Evolutionary conservation across 1,284 basidiomycete species (phyloP), one percentile per base, ranked within the genome.

Genomic region (Neolentinus lepideus): DNA sequence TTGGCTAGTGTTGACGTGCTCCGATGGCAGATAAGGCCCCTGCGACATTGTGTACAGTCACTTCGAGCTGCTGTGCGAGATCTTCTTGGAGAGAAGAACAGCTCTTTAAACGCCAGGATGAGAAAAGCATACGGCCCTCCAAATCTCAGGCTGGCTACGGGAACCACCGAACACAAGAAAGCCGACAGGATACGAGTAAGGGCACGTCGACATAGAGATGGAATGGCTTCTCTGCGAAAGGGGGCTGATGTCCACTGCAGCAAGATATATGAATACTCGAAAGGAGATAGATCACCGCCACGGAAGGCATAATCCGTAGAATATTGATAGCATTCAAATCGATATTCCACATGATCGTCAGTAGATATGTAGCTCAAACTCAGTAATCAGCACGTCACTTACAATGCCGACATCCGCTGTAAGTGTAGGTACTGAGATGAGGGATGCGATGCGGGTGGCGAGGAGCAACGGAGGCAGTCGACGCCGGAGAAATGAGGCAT

Each of bases 81-180:
- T 69, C 75, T 50, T 74, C 72, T 58, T 80, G 76, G 0, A 74
- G 73, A 72, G 61, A 80, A 79, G 36, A 77, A 71, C 6, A 79
- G 70, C 57, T 78, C 77, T 58, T 79, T 78, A 26, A 79, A 58
- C 1, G 74, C 70, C 3, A 79, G 65, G 2, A 74, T 72, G 1
- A 79, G 66, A 62, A 76, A 79, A 22, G 75, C 75, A 52, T 66
- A 70, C 2, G 58, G 56, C 2, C 77, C 76, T 3, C 77, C 78
- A 22, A 73, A 63, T 25, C 57, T 63, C 0, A 75, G 75, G 3
- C 68, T 72, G 11, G 76, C 58, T 25, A 74, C 75, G 47, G 79
- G 66, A 31, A 74, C 57, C 24, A 73, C 54, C 11, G 68, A 68
- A 60, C 76, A 79, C 21, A 79, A 60, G 33, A 77, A 65, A 33